Base-by-base conservation (phyloP, 2,329 filamentous ascomycete genomes). In the Trichocomaceae sp. region DNA sequence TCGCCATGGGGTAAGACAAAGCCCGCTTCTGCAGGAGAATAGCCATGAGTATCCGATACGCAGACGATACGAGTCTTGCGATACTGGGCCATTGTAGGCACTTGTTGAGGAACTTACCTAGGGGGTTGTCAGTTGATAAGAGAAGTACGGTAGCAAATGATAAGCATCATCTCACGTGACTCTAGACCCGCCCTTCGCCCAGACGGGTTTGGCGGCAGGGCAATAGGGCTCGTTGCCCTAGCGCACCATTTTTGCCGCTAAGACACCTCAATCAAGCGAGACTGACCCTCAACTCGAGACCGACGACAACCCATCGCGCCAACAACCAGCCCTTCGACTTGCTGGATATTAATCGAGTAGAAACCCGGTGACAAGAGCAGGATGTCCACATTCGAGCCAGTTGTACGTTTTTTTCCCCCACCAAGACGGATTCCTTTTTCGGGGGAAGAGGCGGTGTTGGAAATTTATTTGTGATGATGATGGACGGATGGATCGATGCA, bases 321-420 rank as follows among this genome's bases (percentile, higher is more conserved):
- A 70, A 69, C 68, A 67, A 57, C 56, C 64, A 61, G 69, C 69
- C 70, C 68, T 68, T 69, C 63, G 60, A 66, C 64, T 68, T 64
- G 66, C 66, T 68, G 68, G 70, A 70, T 69, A 71, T 69, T 68
- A 65, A 50, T 49, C 66, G 67, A 70, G 64, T 66, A 63, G 59
- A 69, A 54, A 63, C 64, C 58, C 69, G 69, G 70, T 71, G 69
- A 71, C 66, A 69, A 50, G 66, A 70, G 67, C 76, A 83, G 74
- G 75, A 84, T 84, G 82, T 83, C 82, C 76, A 77, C 80, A 71
- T 83, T 82, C 75, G 82, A 84, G 72, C 79, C 81, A 73, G 81
- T 84, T 73, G 81, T 84, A 80, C 72, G 80, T 82, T 65, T 57
- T 50, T 55, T 29, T 10, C 26, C 26, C 10, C 50, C 46, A 42